Evolutionary conservation across 805 yeast genomes (phyloP).

Genomic region (Nakazawaea populi): DNA sequence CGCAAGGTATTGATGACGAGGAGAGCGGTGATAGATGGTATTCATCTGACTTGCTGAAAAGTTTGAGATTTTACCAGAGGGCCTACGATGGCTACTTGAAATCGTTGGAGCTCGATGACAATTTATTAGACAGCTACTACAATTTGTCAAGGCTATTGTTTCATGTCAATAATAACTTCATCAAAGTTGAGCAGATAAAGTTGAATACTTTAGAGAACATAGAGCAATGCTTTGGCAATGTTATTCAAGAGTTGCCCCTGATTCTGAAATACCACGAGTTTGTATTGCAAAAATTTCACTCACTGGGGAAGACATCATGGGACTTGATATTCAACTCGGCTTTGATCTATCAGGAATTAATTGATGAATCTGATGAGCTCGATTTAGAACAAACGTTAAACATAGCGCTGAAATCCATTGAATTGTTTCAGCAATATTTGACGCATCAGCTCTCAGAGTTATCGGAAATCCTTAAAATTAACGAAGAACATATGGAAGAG

Average conservation of each 20-base stretch:
- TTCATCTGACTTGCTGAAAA: constrained; percentile 57
- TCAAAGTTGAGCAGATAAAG: constrained; percentile 40
- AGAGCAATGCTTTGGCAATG: constrained; percentile 26
- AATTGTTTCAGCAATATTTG: constrained; percentile 23
- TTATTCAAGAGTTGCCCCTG: constrained; percentile 31
- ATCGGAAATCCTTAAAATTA: constrained; percentile 23
- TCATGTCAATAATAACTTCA: constrained; percentile 48
- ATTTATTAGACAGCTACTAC: constrained; percentile 43
- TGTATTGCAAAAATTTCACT: constrained; percentile 23
- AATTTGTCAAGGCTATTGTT: constrained; percentile 54
- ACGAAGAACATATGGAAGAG: constrained; percentile 7
- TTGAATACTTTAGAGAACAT: constrained; percentile 26
- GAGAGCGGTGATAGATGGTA: constrained; percentile 77
- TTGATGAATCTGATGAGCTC: constrained; percentile 29
- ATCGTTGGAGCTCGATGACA: constrained; percentile 25
- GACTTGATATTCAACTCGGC: constrained; percentile 44
- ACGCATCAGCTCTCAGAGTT: constrained; percentile 17
- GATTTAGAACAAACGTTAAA: constrained; percentile 9
- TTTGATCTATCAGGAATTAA: constrained; percentile 38
- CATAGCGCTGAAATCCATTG: constrained; percentile 4
- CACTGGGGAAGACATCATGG: constrained; percentile 20
- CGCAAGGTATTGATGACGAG: constrained; percentile 53
- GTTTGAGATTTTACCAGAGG: constrained; percentile 57
- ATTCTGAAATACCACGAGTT: constrained; percentile 34
- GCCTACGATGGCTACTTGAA: constrained; percentile 40